A percentile compares a stretch with the other conserved stretches of the same genome.
Conservation (phyloP, 2,329 filamentous ascomycete species). For the Trichoderma koningiopsis region DNA sequence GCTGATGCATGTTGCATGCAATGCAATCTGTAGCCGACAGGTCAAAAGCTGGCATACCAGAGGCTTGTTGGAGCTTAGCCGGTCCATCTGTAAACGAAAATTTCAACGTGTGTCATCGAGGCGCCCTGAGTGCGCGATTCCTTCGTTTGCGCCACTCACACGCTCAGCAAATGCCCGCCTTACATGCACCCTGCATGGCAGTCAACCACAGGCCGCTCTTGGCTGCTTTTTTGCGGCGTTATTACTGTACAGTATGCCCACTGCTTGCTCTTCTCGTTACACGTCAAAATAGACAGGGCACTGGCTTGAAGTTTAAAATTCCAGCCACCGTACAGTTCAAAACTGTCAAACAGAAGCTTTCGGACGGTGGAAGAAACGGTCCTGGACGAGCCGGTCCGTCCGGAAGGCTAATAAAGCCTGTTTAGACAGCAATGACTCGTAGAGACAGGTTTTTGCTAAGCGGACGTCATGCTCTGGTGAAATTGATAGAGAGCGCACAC, state of each 20-base stretch:
- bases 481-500: neutral
- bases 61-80: neutral
- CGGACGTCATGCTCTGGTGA: neutral
- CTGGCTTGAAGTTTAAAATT: neutral
- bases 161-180: neutral
- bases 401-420: constrained; percentile 12
- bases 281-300: neutral
- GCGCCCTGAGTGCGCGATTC: neutral
- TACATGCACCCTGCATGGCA: neutral
- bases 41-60: neutral
- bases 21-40: constrained; percentile 1
- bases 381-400: constrained; percentile 20
- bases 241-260: neutral
- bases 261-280: neutral
- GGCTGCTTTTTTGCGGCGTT: neutral
- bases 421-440: constrained; percentile 1
- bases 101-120: neutral
- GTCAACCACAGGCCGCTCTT: neutral
- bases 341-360: constrained; percentile 9
- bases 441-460: neutral
- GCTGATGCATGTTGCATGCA: neutral
- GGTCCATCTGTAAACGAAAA: neutral
- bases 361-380: constrained; percentile 9
- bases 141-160: neutral
- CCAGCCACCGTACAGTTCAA: neutral